phyloP scores from a whole-genome alignment of 1,284 basidiomycete genomes.

The Earliella scabrosa region DNA sequence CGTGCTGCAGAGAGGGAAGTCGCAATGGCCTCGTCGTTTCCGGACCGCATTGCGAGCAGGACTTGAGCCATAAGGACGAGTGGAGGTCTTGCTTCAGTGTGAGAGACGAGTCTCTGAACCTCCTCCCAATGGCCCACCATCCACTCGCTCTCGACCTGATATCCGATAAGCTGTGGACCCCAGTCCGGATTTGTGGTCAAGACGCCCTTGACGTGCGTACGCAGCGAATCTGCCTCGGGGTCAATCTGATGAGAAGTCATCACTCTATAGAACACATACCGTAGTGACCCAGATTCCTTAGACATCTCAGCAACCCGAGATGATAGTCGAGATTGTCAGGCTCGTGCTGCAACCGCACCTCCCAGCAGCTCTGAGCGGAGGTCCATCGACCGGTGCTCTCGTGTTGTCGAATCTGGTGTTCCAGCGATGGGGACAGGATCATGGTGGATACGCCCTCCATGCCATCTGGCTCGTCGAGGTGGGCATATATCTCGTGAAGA shows the following conservation, averaged over 20 bases:
- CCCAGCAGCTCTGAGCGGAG: constrained; percentile 99
- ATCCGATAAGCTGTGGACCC: constrained; percentile 80
- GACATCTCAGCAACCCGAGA: constrained; percentile 88
- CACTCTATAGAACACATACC: constrained; percentile 54
- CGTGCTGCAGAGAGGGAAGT: constrained; percentile 71
- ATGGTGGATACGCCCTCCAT: constrained; percentile 97
- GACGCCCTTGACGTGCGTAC: constrained; percentile 94
- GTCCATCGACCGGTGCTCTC: constrained; percentile 99
- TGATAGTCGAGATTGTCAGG: constrained; percentile 92
- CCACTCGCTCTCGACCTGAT: constrained; percentile 94
- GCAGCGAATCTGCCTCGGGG: constrained; percentile 76
- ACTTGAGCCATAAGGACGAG: constrained; percentile 83
- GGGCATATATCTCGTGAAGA: constrained; percentile 95
- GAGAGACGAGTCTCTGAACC: constrained; percentile 65
- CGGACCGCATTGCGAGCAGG: constrained; percentile 78
- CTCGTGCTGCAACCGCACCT: constrained; percentile 91
- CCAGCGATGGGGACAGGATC: constrained; percentile 89
- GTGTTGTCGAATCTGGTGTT: constrained; percentile 98
- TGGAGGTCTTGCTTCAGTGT: constrained; percentile 53
- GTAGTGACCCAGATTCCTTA: constrained; percentile 96
- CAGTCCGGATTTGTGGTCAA: constrained; percentile 87
- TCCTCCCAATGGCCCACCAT: constrained; percentile 95
- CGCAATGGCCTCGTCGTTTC: constrained; percentile 48
- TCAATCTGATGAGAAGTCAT: background rate
- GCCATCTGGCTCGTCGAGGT: constrained; percentile 97